Evolutionary conservation across 495 filamentous ascomycete genomes (phyloP).

Genomic region (Wilcoxina mikolae): DNA sequence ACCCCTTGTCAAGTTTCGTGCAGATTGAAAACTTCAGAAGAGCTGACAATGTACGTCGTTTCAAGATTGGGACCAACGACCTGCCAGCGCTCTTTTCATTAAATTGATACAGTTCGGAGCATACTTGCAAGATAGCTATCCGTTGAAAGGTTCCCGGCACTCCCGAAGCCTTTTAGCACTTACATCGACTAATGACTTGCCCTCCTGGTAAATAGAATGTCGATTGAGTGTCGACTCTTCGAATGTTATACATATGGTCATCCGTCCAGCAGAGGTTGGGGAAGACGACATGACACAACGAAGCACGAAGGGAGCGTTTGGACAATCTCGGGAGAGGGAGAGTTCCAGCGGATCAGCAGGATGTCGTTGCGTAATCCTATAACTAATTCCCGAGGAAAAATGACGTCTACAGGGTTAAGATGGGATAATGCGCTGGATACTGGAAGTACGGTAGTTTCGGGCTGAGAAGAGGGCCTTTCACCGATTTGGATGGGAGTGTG

Average conservation of each 20-base stretch:
- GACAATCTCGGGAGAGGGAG: slow-evolving; percentile 10
- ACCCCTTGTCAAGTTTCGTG: neutral
- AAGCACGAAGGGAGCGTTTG: slow-evolving; percentile 20
- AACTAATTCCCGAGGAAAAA: no score
- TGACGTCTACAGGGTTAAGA: no score
- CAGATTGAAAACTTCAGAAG: neutral
- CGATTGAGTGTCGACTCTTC: slow-evolving; percentile 21
- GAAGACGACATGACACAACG: slow-evolving; percentile 27
- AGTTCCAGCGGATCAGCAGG: slow-evolving; percentile 14
- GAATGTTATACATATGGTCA: slow-evolving; percentile 29
- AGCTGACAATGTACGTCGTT: neutral
- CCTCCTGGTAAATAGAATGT: slow-evolving; percentile 22
- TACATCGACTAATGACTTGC: no score
- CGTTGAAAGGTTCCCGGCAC: slow-evolving; percentile 19
- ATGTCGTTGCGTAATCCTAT: slow-evolving; percentile 29
- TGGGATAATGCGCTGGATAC: no score
- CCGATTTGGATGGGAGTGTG: no score
- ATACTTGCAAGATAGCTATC: slow-evolving; percentile 22
- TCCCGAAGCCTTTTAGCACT: no score
- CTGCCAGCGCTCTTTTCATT: slow-evolving; percentile 29
- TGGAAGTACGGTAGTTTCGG: no score
- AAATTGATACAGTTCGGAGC: slow-evolving; percentile 27
- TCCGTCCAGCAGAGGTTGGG: slow-evolving; percentile 24
- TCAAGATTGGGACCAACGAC: slow-evolving; percentile 26
- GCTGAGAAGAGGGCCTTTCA: no score